Conservation (phyloP, 305 asterid genomes). For the Ajuga reptans region DNA sequence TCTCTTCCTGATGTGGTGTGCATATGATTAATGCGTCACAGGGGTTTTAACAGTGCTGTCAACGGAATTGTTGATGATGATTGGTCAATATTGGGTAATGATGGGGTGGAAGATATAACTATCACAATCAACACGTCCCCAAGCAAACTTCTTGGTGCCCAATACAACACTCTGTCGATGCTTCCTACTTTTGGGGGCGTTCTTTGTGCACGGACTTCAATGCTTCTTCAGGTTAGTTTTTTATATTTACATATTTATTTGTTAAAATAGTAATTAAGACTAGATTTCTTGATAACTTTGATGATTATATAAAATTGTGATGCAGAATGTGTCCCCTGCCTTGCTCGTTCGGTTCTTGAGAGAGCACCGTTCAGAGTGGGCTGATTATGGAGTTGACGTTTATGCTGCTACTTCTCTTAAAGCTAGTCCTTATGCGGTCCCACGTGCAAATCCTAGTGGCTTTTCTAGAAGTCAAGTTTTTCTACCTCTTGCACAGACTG, state of each 20-base stretch:
- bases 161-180: constrained; percentile 39
- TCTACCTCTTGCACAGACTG: constrained; percentile 72
- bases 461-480: constrained; percentile 61
- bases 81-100: constrained; percentile 57
- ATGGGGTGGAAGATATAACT: constrained; percentile 66
- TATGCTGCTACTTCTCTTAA: constrained; percentile 72
- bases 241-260: too few species aligned
- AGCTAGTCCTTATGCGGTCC: constrained; percentile 53
- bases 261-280: neutral
- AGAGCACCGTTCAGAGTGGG: constrained; percentile 85
- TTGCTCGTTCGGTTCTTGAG: constrained; percentile 66
- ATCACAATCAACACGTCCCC: constrained; percentile 58
- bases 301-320: neutral
- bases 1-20: neutral
- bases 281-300: neutral
- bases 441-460: constrained; percentile 58
- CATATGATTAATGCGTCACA: constrained; percentile 16
- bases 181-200: constrained; percentile 66
- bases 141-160: constrained; percentile 56
- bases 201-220: constrained; percentile 71
- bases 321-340: constrained; percentile 73
- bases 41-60: constrained; percentile 80
- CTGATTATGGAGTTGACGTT: constrained; percentile 63
- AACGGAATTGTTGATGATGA: constrained; percentile 76
- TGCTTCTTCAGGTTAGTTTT: constrained; percentile 67